Evolutionary conservation across 129 eudicot species (phyloP).

Genomic region (Artemisia tridentata): DNA sequence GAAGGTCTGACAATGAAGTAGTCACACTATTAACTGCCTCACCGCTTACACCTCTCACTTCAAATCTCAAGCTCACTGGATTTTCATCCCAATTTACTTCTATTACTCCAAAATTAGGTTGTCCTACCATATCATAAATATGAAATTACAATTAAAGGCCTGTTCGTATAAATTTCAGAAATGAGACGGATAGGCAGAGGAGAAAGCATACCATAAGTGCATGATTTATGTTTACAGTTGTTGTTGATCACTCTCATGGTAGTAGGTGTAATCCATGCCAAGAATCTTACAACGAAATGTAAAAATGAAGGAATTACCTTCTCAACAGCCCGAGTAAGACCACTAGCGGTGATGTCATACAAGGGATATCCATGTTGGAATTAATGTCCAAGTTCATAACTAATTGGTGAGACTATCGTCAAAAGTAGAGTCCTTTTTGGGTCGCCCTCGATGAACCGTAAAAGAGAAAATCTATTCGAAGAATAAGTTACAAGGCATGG

Average conservation of each 20-base stretch:
- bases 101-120: constrained; percentile 63
- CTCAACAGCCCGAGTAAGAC: constrained; percentile 71
- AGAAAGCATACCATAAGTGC: constrained; percentile 54
- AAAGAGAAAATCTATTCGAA: too few species aligned
- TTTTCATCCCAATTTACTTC: constrained; percentile 53
- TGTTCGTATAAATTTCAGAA: not conserved
- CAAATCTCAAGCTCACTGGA: constrained; percentile 55
- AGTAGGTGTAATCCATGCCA: constrained; percentile 64
- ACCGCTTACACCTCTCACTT: constrained; percentile 60
- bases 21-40: constrained; percentile 40
- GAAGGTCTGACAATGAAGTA: constrained; percentile 43
- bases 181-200: not conserved
- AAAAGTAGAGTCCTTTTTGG: too few species aligned
- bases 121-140: constrained; percentile 33
- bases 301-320: constrained; percentile 49
- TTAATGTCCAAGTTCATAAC: too few species aligned
- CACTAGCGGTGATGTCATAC: constrained; percentile 72
- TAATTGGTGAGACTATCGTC: too few species aligned
- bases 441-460: too few species aligned
- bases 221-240: constrained; percentile 58
- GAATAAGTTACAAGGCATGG: too few species aligned
- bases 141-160: constrained; percentile 4
- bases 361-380: constrained; percentile 67
- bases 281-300: constrained; percentile 42
- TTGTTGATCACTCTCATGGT: constrained; percentile 55